phyloP scores from a whole-genome alignment of 2,329 filamentous ascomycete species.

The Pseudogymnoascus sp. region DNA sequence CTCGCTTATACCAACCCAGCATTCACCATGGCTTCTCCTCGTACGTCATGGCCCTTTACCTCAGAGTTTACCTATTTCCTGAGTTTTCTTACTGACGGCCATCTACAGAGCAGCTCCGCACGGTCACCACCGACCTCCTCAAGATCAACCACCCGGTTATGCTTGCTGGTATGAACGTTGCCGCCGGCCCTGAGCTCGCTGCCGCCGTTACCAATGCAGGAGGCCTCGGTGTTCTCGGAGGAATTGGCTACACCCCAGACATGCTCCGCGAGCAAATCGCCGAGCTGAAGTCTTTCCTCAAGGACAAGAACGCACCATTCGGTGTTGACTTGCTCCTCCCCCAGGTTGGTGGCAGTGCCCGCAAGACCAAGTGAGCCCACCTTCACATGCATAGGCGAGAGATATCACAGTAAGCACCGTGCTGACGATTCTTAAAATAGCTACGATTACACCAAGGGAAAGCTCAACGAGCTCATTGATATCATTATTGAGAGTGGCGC shows the following conservation, averaged over 20 bases:
- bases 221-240: slow-evolving; percentile 91
- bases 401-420: slow-evolving; percentile 13
- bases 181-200: slow-evolving; percentile 89
- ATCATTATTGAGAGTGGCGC: slow-evolving; percentile 89
- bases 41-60: slow-evolving; percentile 42
- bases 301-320: slow-evolving; percentile 89
- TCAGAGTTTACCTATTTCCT: background rate
- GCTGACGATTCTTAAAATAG: slow-evolving; percentile 38
- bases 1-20: slow-evolving; percentile 14
- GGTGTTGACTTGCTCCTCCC: slow-evolving; percentile 89
- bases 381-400: slow-evolving; percentile 2
- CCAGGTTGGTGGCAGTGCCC: slow-evolving; percentile 86
- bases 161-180: slow-evolving; percentile 98
- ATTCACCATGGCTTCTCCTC: slow-evolving; percentile 64
- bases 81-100: slow-evolving; percentile 20
- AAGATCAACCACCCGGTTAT: slow-evolving; percentile 96
- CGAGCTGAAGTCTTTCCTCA: slow-evolving; percentile 81
- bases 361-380: slow-evolving; percentile 74
- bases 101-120: slow-evolving; percentile 71
- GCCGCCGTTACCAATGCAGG: slow-evolving; percentile 96
- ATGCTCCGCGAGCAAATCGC: slow-evolving; percentile 94
- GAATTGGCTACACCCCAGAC: slow-evolving; percentile 90
- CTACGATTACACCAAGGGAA: slow-evolving; percentile 99
- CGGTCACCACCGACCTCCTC: slow-evolving; percentile 87
- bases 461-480: slow-evolving; percentile 81